These are phyloP conservation scores for Lentinula raphanica DNA, from an alignment of 768 basidiomycete species.

Conservation along the genomic window DNA sequence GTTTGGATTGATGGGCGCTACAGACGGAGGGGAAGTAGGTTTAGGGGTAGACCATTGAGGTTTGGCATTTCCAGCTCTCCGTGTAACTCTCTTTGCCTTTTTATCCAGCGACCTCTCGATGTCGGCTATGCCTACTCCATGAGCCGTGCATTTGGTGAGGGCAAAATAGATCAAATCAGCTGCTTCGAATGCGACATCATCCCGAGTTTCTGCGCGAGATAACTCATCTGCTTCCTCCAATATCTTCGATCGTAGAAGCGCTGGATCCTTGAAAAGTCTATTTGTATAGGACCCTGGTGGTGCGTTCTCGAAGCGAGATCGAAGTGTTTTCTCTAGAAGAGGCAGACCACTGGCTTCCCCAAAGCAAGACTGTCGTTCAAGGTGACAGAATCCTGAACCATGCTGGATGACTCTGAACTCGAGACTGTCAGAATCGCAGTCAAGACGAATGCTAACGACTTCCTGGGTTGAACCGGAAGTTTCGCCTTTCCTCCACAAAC, in stretches of 20 bases:
- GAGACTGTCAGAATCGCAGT: conserved; percentile 91
- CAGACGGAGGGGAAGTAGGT: conserved; percentile 13
- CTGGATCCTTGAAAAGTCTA: conserved; percentile 75
- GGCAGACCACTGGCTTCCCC: conserved; percentile 74
- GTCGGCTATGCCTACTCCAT: conserved; percentile 78
- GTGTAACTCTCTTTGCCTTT: conserved; percentile 82
- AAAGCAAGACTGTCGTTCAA: conserved; percentile 85
- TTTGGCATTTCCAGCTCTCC: conserved; percentile 90
- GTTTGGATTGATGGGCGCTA: conserved; percentile 21
- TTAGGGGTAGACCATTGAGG: conserved; percentile 54
- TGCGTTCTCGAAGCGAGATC: conserved; percentile 64
- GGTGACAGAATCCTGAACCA: conserved; percentile 91
- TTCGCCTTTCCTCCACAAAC: conserved; percentile 95
- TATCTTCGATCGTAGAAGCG: conserved; percentile 86
- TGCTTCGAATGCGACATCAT: conserved; percentile 90
- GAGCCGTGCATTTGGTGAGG: conserved; percentile 75
- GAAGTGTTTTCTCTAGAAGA: conserved; percentile 75
- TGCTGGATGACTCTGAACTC: conserved; percentile 89
- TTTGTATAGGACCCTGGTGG: conserved; percentile 92
- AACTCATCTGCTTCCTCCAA: conserved; percentile 98
- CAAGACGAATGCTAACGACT: conserved; percentile 72
- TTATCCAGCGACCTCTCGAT: conserved; percentile 78
- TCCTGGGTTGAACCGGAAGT: conserved; percentile 93
- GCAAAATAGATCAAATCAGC: conserved; percentile 95
- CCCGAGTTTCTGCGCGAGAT: conserved; percentile 71